Evolutionary conservation across 2,329 filamentous ascomycete genomes (phyloP).

Genomic region (Emergomyces africanus): DNA sequence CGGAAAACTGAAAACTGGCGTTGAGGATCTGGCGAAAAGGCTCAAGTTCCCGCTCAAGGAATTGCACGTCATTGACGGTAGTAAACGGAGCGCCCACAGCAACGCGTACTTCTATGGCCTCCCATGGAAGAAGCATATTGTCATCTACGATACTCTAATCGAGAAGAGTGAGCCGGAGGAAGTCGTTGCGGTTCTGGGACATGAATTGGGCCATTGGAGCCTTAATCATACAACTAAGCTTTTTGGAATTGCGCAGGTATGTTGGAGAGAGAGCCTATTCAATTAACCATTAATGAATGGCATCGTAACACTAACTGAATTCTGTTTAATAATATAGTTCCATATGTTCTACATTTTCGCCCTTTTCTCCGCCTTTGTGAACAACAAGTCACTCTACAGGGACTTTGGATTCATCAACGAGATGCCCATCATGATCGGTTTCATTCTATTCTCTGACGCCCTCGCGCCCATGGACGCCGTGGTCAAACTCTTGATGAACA

Average conservation of each 20-base stretch:
- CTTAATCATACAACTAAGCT: slow-evolving; percentile 88
- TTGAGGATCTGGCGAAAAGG: slow-evolving; percentile 69
- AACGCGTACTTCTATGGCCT: slow-evolving; percentile 96
- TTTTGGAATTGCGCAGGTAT: slow-evolving; percentile 71
- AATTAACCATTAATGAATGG: not conserved
- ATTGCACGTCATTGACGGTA: slow-evolving; percentile 87
- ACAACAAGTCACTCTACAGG: slow-evolving; percentile 81
- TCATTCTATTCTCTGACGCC: slow-evolving; percentile 96
- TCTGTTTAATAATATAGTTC: slow-evolving; percentile 43
- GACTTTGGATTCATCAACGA: slow-evolving; percentile 79
- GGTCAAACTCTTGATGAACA: slow-evolving; percentile 91
- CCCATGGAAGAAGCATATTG: slow-evolving; percentile 99
- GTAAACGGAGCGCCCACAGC: slow-evolving; percentile 75
- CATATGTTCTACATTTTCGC: slow-evolving; percentile 96
- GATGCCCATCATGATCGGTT: slow-evolving; percentile 89
- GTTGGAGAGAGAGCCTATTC: slow-evolving; percentile 13
- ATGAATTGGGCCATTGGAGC: slow-evolving; percentile 96
- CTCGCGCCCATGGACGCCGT: slow-evolving; percentile 87
- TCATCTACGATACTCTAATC: slow-evolving; percentile 95
- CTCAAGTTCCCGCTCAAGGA: slow-evolving; percentile 88
- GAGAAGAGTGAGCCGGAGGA: slow-evolving; percentile 89
- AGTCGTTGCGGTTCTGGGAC: slow-evolving; percentile 85
- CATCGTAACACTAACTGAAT: not conserved
- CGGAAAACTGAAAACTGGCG: slow-evolving; percentile 73
- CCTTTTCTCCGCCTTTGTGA: slow-evolving; percentile 93